Conservation (phyloP, 106 monocot species). For the Dendrobium officinale region DNA sequence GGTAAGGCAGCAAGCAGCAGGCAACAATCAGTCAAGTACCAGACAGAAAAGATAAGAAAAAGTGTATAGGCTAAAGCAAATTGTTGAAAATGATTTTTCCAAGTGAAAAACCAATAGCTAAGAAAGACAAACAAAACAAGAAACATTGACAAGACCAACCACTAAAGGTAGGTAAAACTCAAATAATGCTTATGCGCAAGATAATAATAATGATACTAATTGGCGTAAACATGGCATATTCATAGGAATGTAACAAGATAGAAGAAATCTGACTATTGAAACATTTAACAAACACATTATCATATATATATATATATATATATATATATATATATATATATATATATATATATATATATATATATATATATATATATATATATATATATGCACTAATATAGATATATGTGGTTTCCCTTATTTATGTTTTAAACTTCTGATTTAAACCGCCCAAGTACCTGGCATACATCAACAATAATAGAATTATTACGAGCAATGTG, state of each 20-base stretch:
- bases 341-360: no score
- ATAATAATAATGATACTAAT: not conserved
- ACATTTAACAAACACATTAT: not conserved
- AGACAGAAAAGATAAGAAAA: no score
- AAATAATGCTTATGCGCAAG: not conserved
- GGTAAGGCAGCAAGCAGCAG: no score
- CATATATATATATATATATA: no score
- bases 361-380: no score
- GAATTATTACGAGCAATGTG: conserved; percentile 99
- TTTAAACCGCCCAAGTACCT: conserved; percentile 39
- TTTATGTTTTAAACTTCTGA: not conserved
- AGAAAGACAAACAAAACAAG: not conserved
- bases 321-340: no score
- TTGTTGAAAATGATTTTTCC: not conserved
- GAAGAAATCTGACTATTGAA: not conserved
- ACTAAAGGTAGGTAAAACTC: not conserved
- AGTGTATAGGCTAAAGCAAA: not conserved
- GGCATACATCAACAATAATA: conserved; percentile 99
- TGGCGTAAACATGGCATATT: no score
- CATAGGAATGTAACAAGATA: not conserved
- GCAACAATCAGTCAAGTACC: no score
- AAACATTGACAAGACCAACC: not conserved
- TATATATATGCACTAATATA: not conserved
- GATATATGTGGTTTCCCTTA: not conserved
- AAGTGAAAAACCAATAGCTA: not conserved